Evolutionary conservation across 2,329 filamentous ascomycete genomes (phyloP).

Genomic region (Nectriaceae sp.): DNA sequence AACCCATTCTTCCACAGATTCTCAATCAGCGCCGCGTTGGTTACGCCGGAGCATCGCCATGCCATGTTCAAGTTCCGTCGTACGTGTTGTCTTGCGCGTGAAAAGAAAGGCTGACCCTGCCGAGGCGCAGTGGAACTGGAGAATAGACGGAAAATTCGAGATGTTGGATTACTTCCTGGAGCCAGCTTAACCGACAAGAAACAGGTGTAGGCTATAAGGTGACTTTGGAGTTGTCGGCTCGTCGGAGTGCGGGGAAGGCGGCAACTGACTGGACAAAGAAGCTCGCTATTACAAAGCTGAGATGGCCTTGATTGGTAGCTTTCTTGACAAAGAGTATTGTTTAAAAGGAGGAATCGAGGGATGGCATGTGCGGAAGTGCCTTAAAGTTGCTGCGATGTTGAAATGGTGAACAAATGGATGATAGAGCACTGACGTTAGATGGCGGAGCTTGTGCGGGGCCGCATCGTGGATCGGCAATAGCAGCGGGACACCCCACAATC

Average conservation of each 20-base stretch:
- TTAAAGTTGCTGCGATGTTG: too few species aligned
- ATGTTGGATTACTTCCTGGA: not conserved
- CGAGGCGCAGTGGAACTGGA: not conserved
- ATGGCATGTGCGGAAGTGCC: too few species aligned
- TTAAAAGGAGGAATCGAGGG: too few species aligned
- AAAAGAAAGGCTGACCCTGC: not conserved
- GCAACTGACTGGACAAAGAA: too few species aligned
- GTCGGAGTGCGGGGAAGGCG: too few species aligned
- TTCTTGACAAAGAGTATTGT: too few species aligned
- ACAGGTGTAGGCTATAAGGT: too few species aligned
- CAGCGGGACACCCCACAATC: slow-evolving; percentile 22
- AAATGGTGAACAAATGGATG: too few species aligned
- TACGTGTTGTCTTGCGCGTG: slow-evolving; percentile 1
- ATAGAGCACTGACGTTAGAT: slow-evolving; percentile 15
- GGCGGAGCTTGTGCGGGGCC: slow-evolving; percentile 28
- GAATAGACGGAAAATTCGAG: not conserved
- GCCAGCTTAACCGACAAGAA: too few species aligned
- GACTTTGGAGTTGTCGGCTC: too few species aligned
- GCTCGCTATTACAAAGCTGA: too few species aligned
- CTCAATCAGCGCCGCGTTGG: slow-evolving; percentile 74
- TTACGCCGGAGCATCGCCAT: slow-evolving; percentile 79
- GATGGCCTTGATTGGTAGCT: too few species aligned
- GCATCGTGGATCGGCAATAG: slow-evolving; percentile 21
- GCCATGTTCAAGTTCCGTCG: slow-evolving; percentile 64
- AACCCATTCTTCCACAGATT: slow-evolving; percentile 74